Evolutionary conservation across 164 flowering plant genomes (phyloP), one percentile per base, ranked within the genome.

Genomic region (Dillenia suffruticosa): DNA sequence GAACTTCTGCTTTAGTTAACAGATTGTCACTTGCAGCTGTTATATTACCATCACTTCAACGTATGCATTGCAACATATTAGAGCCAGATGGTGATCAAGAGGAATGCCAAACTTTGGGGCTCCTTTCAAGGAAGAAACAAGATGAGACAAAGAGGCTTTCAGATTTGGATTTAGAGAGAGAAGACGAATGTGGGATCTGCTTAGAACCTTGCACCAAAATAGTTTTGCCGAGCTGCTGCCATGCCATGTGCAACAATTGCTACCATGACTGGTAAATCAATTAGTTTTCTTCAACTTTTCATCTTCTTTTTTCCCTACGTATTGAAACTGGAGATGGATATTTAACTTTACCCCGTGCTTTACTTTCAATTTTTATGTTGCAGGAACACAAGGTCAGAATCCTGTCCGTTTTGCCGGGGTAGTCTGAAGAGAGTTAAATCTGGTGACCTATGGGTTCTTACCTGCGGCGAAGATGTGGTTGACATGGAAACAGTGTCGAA

Each of bases 371-470:
- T 6, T 32, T 32, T 32, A 32, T 32, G 32, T 71, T 73, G 48
- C 84, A 94, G 99, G 99, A 88, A 85, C 69, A 76, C 74, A n/a
- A 82, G 84, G 65, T 94, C 97, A 19, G 88, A 84, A 62, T 94
- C 99, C 2, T 94, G 99, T 74, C 99, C 99, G 1, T 94, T 94
- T 68, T 94, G 99, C 68, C 83, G 97, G 19, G 97, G 97, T 13
- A 86, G 82, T 74, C 58, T 94, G 40, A 89, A 72, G 69, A 74
- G 81, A 67, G 82, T 81, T 9, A 59, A 63, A n/a, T 81, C 85
- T 14, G 70, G 66, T 44, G 72, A 94, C 71, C 70, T 94, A 40
- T 94, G 99, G 99, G 96, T 91, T 66, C 94, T 94, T 48, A 89
- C 94, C 0, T 67, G 88, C 52, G 68, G 65, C 50, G 79, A 79